These are phyloP conservation scores for Mycena albidolilacea DNA, from an alignment of 768 basidiomycete genomes.

Conservation along the genomic window DNA sequence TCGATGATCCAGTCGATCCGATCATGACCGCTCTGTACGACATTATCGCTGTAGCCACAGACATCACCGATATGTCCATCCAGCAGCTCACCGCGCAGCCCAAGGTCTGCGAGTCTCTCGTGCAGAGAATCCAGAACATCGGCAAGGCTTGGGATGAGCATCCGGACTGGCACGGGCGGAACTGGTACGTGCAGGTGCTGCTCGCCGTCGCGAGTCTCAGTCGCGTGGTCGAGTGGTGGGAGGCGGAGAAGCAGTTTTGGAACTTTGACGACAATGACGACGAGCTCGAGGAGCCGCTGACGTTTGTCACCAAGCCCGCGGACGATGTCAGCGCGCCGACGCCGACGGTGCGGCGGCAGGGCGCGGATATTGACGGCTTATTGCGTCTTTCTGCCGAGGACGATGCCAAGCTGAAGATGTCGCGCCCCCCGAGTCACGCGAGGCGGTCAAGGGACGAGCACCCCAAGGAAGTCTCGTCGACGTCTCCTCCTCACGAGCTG, in stretches of 20 bases:
- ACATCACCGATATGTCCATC: conserved; percentile 92
- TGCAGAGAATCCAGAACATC: conserved; percentile 91
- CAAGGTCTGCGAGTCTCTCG: conserved; percentile 87
- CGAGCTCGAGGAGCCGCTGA: conserved; percentile 91
- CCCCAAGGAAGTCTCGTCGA: conserved; percentile 59
- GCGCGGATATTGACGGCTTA: conserved; percentile 61
- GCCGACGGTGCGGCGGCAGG: conserved; percentile 55
- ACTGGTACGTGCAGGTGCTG: conserved; percentile 98
- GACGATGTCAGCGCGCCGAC: conserved; percentile 63
- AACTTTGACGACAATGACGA: conserved; percentile 95
- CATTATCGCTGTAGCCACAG: conserved; percentile 93
- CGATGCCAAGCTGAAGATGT: conserved; percentile 64
- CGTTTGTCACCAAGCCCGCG: conserved; percentile 93
- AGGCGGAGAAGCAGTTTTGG: conserved; percentile 99
- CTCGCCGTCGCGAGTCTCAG: conserved; percentile 96
- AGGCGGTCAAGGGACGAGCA: conserved; percentile 73
- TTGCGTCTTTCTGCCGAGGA: conserved; percentile 69
- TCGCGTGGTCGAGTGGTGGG: conserved; percentile 99
- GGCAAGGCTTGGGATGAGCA: conserved; percentile 98
- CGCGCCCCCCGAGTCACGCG: conserved; percentile 64
- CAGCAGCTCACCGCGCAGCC: conserved; percentile 88
- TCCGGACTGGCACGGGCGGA: conserved; percentile 97
- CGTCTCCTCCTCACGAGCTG: conserved; percentile 51
- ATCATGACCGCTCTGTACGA: conserved; percentile 94
- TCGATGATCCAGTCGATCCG: conserved; percentile 90